Conservation (phyloP, 495 filamentous ascomycete species). For the Daldinia caldariorum region DNA sequence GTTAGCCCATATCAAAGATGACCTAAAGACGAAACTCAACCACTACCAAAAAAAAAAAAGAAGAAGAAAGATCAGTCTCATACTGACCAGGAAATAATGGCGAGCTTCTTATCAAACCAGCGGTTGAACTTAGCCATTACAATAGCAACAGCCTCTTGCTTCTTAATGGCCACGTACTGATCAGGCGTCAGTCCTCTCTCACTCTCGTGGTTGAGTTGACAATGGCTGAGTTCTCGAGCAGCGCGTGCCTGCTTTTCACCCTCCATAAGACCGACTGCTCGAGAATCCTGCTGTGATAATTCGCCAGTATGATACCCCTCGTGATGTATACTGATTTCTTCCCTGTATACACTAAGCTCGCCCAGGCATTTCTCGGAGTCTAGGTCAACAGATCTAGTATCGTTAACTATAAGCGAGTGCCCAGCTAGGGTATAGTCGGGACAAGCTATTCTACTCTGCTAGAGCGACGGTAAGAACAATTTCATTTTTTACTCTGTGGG, state of each 20-base stretch:
- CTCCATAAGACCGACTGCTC: constrained; percentile 44
- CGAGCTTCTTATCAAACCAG: constrained; percentile 47
- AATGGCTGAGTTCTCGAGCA: constrained; percentile 38
- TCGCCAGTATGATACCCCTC: constrained; percentile 32
- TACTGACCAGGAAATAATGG: constrained; percentile 46
- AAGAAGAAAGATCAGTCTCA: background rate
- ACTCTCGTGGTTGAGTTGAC: constrained; percentile 30
- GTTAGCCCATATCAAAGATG: constrained; percentile 16
- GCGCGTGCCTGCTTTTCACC: constrained; percentile 38
- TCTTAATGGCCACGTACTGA: constrained; percentile 46
- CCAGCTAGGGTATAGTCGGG: constrained; percentile 6
- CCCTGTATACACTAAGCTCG: constrained; percentile 36
- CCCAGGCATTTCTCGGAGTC: constrained; percentile 36
- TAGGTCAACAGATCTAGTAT: constrained; percentile 13
- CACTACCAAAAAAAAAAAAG: background rate
- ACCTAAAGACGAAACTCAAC: background rate
- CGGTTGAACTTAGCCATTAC: constrained; percentile 41
- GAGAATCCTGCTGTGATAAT: constrained; percentile 22
- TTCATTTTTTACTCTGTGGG: constrained; percentile 13
- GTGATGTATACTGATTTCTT: constrained; percentile 34
- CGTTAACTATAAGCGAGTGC: constrained; percentile 17
- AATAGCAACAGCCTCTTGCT: constrained; percentile 35
- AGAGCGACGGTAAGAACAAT: constrained; percentile 33
- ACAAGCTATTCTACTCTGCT: constrained; percentile 24
- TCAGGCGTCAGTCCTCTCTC: constrained; percentile 44